phyloP scores from a whole-genome alignment of 306 rosid genomes.

The Cicer judaicum region DNA sequence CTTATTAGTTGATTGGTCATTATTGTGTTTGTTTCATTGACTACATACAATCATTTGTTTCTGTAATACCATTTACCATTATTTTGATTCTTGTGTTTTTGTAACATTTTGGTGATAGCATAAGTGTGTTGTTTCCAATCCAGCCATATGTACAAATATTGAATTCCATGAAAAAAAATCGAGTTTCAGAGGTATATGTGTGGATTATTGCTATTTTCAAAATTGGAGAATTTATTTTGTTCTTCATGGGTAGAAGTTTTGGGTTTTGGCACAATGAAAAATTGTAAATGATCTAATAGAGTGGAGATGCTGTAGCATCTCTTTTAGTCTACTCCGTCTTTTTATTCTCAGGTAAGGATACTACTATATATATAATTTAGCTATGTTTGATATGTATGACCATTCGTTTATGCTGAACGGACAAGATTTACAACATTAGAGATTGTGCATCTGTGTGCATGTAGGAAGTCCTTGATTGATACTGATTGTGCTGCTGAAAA shows the following conservation, averaged over 20 bases:
- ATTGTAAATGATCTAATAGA: slow-evolving; percentile 9
- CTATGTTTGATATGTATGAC: neutral
- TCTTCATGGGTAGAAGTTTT: neutral
- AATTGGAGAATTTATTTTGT: neutral
- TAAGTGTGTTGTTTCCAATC: neutral
- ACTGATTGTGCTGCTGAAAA: neutral
- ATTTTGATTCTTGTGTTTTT: neutral
- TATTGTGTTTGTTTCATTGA: neutral
- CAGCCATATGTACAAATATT: neutral
- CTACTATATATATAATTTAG: neutral
- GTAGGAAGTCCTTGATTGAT: neutral
- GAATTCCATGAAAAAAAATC: neutral
- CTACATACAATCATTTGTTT: neutral
- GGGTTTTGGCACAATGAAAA: slow-evolving; percentile 12
- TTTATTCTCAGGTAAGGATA: neutral
- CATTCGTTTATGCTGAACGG: neutral
- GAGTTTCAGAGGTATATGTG: neutral
- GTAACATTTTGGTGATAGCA: neutral
- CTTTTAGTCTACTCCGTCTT: too few relatives aligned
- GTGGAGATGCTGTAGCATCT: neutral
- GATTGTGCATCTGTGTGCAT: neutral
- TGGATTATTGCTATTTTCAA: neutral
- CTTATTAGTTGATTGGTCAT: neutral
- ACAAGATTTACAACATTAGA: neutral
- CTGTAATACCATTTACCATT: neutral